phyloP scores from a whole-genome alignment of 2,329 filamentous ascomycete species.

The Claviceps citrina region DNA sequence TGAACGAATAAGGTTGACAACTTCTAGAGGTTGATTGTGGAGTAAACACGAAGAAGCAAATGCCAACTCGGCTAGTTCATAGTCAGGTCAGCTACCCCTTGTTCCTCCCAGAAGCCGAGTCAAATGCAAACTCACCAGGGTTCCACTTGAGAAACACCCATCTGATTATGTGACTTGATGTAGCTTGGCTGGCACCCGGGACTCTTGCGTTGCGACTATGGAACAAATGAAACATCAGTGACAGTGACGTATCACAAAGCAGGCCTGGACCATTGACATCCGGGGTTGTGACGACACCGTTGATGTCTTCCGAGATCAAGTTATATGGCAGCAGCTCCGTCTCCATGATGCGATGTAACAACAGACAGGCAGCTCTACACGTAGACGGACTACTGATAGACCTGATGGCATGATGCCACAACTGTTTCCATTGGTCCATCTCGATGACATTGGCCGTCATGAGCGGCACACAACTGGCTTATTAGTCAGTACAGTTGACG shows the following conservation, averaged over 20 bases:
- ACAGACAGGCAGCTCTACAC: slow-evolving; percentile 61
- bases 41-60: slow-evolving; percentile 50
- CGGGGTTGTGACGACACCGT: slow-evolving; percentile 57
- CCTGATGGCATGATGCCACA: slow-evolving; percentile 61
- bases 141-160: slow-evolving; percentile 79
- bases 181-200: slow-evolving; percentile 50
- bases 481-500: slow-evolving; percentile 9
- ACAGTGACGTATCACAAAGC: slow-evolving; percentile 64
- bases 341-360: slow-evolving; percentile 54
- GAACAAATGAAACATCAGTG: slow-evolving; percentile 56
- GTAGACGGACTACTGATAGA: slow-evolving; percentile 53
- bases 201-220: slow-evolving; percentile 50
- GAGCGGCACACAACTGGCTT: slow-evolving; percentile 17
- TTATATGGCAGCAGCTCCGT: slow-evolving; percentile 51
- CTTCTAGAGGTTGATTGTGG: slow-evolving; percentile 48
- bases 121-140: slow-evolving; percentile 42
- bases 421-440: slow-evolving; percentile 45
- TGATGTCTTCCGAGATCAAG: slow-evolving; percentile 51
- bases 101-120: neutral
- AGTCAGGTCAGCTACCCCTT: neutral
- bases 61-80: slow-evolving; percentile 43
- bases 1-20: slow-evolving; percentile 53
- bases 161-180: slow-evolving; percentile 55
- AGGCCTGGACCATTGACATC: slow-evolving; percentile 68
- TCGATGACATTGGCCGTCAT: slow-evolving; percentile 20